Evolutionary conservation across 2,329 filamentous ascomycete species (phyloP).

Genomic region (Epichloe gansuensis): DNA sequence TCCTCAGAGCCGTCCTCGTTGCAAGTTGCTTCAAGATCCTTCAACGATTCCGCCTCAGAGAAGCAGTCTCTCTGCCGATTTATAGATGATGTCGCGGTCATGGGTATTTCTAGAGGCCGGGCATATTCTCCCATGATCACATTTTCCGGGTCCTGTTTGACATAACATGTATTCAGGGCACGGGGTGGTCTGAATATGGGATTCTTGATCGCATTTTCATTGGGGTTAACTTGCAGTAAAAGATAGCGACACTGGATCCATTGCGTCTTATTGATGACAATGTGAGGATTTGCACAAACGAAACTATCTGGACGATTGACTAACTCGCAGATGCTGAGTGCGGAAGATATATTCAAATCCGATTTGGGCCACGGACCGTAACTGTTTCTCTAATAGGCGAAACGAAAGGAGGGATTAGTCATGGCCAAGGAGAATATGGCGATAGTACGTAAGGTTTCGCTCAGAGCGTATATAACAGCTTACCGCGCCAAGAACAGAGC

Average conservation of each 20-base stretch:
- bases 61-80: neutral
- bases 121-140: conserved; percentile 3
- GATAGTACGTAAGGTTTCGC: neutral
- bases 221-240: conserved; percentile 35
- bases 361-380: conserved; percentile 52
- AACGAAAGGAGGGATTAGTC: neutral
- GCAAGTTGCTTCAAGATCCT: neutral
- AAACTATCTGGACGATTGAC: conserved; percentile 62
- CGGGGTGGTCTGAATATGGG: conserved; percentile 7
- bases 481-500: neutral
- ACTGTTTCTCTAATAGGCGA: neutral
- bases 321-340: conserved; percentile 73
- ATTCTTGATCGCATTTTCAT: neutral
- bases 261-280: conserved; percentile 62
- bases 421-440: neutral
- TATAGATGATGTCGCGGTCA: conserved; percentile 14
- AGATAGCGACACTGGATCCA: conserved; percentile 90
- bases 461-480: neutral
- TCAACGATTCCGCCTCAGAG: neutral
- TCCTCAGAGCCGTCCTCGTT: neutral
- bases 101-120: conserved; percentile 14
- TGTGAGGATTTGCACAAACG: conserved; percentile 40
- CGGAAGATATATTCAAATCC: conserved; percentile 41
- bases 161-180: conserved; percentile 8
- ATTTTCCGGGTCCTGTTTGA: conserved; percentile 16